Evolutionary conservation across 2,329 filamentous ascomycete genomes (phyloP).

Genomic region (Biscogniauxia marginata): DNA sequence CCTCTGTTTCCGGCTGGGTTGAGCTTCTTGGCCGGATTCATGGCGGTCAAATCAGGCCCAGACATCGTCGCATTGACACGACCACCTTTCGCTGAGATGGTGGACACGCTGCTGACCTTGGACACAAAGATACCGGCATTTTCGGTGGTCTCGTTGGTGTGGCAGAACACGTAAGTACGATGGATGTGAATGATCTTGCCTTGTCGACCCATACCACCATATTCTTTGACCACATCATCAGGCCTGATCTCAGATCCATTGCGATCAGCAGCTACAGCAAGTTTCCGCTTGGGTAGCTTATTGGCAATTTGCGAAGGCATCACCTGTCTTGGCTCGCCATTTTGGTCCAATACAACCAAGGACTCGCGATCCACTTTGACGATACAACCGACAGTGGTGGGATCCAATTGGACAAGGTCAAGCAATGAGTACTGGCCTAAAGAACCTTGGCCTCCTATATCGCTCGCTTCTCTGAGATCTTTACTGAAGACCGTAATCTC

Average conservation of each 20-base stretch:
- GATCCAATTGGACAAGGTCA: constrained; percentile 91
- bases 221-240: constrained; percentile 91
- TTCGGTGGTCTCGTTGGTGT: constrained; percentile 79
- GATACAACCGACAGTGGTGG: constrained; percentile 87
- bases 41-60: constrained; percentile 80
- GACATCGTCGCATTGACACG: constrained; percentile 59
- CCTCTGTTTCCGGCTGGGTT: constrained; percentile 57
- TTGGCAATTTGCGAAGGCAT: constrained; percentile 91
- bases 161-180: constrained; percentile 86
- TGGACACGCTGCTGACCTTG: constrained; percentile 80
- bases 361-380: constrained; percentile 95
- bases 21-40: constrained; percentile 87
- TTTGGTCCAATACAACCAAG: constrained; percentile 85
- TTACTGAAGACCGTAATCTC: constrained; percentile 99
- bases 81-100: constrained; percentile 91
- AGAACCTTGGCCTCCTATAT: constrained; percentile 81
- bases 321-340: constrained; percentile 76
- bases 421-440: constrained; percentile 89
- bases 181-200: constrained; percentile 94
- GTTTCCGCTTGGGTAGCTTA: constrained; percentile 77
- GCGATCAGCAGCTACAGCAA: constrained; percentile 86
- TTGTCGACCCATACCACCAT: constrained; percentile 77
- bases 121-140: constrained; percentile 90
- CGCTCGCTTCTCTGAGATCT: constrained; percentile 88
- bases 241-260: constrained; percentile 89